Conservation (phyloP, 2,329 filamentous ascomycete species). For the Immersiporthe knoxdaviesiana region DNA sequence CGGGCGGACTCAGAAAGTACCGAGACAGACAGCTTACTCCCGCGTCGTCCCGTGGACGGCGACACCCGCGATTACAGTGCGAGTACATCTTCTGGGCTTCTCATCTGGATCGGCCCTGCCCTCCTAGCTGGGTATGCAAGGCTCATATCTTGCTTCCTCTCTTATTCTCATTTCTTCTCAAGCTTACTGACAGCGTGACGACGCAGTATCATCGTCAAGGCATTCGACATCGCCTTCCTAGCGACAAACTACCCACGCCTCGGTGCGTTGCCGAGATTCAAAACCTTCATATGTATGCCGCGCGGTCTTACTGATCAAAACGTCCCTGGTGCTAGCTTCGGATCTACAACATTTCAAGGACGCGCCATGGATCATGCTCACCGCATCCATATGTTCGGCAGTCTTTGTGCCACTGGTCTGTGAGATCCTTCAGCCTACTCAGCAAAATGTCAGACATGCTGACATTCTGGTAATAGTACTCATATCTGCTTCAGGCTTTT, state of each 20-base stretch:
- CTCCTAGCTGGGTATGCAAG: background rate
- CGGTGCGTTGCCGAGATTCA: background rate
- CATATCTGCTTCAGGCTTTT: background rate
- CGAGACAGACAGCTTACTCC: background rate
- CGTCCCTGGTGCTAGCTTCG: background rate
- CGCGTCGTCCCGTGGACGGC: background rate
- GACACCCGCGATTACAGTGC: background rate
- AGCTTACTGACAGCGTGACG: background rate
- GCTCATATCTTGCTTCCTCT: background rate
- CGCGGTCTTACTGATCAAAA: background rate
- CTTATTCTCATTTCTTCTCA: background rate
- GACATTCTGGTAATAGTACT: background rate
- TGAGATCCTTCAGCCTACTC: background rate
- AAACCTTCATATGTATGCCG: background rate
- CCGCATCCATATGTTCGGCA: background rate
- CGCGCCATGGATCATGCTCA: conserved; percentile 4
- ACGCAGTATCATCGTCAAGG: background rate
- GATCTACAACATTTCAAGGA: background rate
- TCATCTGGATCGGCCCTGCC: background rate
- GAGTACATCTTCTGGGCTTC: background rate
- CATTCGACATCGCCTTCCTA: background rate
- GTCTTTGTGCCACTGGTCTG: conserved; percentile 1
- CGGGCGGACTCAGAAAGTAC: background rate
- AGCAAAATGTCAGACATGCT: background rate
- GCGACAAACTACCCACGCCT: background rate